Base-by-base conservation (phyloP, 192 early-diverging fungal genomes). In the Coemansia sp. region DNA sequence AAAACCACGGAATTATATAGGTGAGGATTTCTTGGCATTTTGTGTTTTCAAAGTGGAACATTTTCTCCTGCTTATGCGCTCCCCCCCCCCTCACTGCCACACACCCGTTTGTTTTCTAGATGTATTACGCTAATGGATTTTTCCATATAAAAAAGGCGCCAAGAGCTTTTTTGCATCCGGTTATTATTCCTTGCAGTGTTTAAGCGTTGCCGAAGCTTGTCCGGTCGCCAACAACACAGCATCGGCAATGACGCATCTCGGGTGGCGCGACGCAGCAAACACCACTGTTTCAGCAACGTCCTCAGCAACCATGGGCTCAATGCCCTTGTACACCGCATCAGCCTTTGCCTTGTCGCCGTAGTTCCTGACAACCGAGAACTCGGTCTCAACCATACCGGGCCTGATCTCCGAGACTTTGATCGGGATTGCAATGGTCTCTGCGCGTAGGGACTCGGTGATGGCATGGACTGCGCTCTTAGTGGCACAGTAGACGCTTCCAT, bases 321-420 rank as follows among this genome's bases (percentile, higher is more conserved):
- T 63, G 0, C 95, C 94, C 49, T 88, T 85, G 78, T 97, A 97
- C 23, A 97, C 93, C 18, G 76, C 62, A 24, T 86, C 85, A 0
- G 92, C 92, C 66, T 78, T 89, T 5, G 45, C 52, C 60, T 85
- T 82, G 35, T 94, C 92, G 0, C 91, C 89, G 30, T 68, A 34
- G 77, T 89, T 94, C 12, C 95, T 84, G 7, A 97, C 87, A 16
- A 91, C 80, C 16, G 88, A 91, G 87, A 96, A 97, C 72, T 97
- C 95, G 0, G 95, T 97, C 76, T 97, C 90, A 6, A 95, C 94
- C 86, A 90, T 86, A 4, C 90, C 93, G 21, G 95, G 92, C 20
- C 87, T 88, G 45, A 97, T 91, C 63, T 84, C 86, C 1, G 89
- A 91, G n/a, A 97, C 92, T 20, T 85, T 71, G 36, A 93, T 85